Percentiles rank a stretch among this genome's conserved stretches.
phyloP scores from a whole-genome alignment of 2,329 filamentous ascomycete genomes.

The Hypoxylon sp. region DNA sequence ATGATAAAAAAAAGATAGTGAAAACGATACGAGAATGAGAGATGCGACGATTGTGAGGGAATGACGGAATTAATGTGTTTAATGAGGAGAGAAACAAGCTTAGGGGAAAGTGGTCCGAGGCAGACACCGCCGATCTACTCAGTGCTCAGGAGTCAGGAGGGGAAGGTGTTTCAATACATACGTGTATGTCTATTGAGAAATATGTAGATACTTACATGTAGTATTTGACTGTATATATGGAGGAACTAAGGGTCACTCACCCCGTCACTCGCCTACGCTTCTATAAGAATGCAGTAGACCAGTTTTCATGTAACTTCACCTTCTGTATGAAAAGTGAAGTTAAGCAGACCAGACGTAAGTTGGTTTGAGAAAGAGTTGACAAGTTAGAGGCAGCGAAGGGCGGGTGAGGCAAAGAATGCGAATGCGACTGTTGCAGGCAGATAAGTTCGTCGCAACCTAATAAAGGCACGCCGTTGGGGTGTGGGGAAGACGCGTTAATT shows the following conservation, averaged over 20 bases:
- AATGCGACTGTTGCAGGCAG: conserved; percentile 39
- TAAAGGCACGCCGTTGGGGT: conserved; percentile 28
- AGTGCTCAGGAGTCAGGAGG: conserved; percentile 36
- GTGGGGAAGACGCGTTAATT: conserved; percentile 29
- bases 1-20: conserved; percentile 13
- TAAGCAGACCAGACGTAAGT: not conserved
- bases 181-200: not conserved
- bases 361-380: conserved; percentile 13
- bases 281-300: not conserved
- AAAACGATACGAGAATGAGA: conserved; percentile 24
- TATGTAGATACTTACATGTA: conserved; percentile 21
- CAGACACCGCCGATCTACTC: conserved; percentile 39
- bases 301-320: conserved; percentile 16
- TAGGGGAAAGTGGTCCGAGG: conserved; percentile 39
- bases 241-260: conserved; percentile 9
- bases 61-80: conserved; percentile 43
- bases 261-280: conserved; percentile 1
- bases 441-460: conserved; percentile 42
- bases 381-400: conserved; percentile 17
- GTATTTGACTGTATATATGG: conserved; percentile 1
- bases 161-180: conserved; percentile 33
- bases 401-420: conserved; percentile 6
- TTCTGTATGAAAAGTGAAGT: not conserved
- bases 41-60: conserved; percentile 24
- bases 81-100: conserved; percentile 24